Conservation (phyloP, 2,329 filamentous ascomycete genomes). For the Arthrinium phaeospermum region DNA sequence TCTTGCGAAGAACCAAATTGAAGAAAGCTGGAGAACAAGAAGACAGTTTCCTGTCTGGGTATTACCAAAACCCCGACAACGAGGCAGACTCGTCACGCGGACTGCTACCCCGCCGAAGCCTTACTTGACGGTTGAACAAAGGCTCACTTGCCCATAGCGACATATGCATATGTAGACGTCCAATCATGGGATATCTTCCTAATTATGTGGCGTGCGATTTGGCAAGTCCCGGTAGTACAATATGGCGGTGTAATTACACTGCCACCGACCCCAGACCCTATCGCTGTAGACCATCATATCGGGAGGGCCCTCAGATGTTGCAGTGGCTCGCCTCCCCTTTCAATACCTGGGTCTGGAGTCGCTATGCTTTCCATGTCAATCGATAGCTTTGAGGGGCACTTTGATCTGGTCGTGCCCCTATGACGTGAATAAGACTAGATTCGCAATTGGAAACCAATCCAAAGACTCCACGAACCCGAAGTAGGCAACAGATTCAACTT, state of each 20-base stretch:
- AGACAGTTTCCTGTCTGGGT: neutral
- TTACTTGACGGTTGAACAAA: neutral
- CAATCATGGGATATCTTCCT: neutral
- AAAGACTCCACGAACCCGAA: too few species aligned
- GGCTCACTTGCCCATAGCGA: neutral
- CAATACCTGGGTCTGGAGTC: too few species aligned
- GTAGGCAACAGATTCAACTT: too few species aligned
- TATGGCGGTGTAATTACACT: neutral
- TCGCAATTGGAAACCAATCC: too few species aligned
- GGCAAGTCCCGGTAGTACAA: neutral
- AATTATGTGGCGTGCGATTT: neutral
- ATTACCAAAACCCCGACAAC: neutral
- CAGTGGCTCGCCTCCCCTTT: too few species aligned
- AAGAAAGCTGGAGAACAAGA: neutral
- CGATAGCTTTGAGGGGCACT: too few species aligned
- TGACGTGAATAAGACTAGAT: too few species aligned
- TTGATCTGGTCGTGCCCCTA: too few species aligned
- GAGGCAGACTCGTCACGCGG: neutral
- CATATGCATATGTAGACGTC: neutral
- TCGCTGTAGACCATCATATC: too few species aligned
- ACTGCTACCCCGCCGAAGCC: neutral
- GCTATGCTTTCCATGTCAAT: too few species aligned
- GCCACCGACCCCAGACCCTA: too few species aligned
- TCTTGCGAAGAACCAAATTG: neutral
- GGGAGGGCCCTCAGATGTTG: too few species aligned